Conservation (phyloP, 1,284 basidiomycete species). For the Apiotrichum domesticum region DNA sequence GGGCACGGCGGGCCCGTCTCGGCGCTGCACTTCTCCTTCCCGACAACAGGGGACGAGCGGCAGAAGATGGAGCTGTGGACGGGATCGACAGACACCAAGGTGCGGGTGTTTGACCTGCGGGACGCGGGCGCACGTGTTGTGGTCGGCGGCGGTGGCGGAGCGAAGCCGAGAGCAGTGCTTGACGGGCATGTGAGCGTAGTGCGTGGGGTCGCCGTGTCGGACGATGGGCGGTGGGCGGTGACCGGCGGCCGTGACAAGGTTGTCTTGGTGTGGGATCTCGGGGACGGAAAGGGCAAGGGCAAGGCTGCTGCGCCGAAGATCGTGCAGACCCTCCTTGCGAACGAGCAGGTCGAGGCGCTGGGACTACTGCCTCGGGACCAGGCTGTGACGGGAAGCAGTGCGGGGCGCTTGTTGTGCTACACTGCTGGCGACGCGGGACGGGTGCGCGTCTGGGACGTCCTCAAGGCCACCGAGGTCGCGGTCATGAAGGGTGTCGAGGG, state of each 20-base stretch:
- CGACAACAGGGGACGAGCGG: slow-evolving; percentile 45
- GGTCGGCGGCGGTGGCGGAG: slow-evolving; percentile 41
- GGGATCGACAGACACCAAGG: slow-evolving; percentile 78
- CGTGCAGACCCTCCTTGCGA: slow-evolving; percentile 74
- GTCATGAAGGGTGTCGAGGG: slow-evolving; percentile 51
- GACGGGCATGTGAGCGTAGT: slow-evolving; percentile 90
- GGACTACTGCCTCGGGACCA: slow-evolving; percentile 53
- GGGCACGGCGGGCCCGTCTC: slow-evolving; percentile 95
- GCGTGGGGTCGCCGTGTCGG: slow-evolving; percentile 74
- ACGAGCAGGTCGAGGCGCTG: slow-evolving; percentile 81
- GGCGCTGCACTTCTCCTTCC: slow-evolving; percentile 75
- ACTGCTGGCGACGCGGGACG: slow-evolving; percentile 84
- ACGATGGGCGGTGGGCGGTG: slow-evolving; percentile 76
- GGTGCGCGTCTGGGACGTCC: slow-evolving; percentile 75
- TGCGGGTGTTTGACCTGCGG: slow-evolving; percentile 82
- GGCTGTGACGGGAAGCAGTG: slow-evolving; percentile 38
- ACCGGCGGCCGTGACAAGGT: slow-evolving; percentile 87
- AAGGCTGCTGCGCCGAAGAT: slow-evolving; percentile 55
- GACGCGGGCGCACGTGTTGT: slow-evolving; percentile 55
- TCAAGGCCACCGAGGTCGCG: slow-evolving; percentile 59
- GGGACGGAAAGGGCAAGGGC: slow-evolving; percentile 52
- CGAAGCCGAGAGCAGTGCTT: slow-evolving; percentile 68
- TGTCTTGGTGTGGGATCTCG: slow-evolving; percentile 79
- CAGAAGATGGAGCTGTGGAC: slow-evolving; percentile 73
- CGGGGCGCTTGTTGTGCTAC: slow-evolving; percentile 58